These are phyloP conservation scores for Pulicaria dysenterica DNA, from an alignment of 129 eudicot genomes.

Conservation along the genomic window DNA sequence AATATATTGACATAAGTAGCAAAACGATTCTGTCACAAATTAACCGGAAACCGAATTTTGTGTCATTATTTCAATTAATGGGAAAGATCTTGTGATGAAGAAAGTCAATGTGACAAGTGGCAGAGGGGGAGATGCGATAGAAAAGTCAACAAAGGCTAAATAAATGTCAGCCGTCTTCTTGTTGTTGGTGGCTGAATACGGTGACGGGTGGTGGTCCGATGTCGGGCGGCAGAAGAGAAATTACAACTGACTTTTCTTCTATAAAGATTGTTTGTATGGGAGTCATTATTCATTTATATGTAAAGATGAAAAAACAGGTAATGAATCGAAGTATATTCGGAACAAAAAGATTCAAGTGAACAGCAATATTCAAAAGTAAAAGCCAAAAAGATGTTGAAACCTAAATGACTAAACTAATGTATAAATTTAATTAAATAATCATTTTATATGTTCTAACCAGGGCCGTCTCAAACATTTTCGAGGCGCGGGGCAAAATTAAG, in stretches of 20 bases:
- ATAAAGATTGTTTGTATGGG: not conserved
- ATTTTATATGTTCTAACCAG: too few species aligned
- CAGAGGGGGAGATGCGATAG: not conserved
- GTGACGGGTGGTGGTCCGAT: constrained; percentile 31
- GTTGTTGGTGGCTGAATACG: constrained; percentile 33
- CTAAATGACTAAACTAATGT: too few species aligned
- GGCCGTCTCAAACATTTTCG: too few species aligned
- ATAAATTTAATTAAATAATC: too few species aligned
- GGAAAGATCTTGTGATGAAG: constrained; percentile 17
- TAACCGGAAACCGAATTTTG: constrained; percentile 22
- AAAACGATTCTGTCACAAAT: constrained; percentile 5
- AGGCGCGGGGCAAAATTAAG: too few species aligned
- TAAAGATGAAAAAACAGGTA: too few species aligned
- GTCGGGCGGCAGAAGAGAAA: constrained; percentile 28
- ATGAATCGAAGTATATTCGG: too few species aligned
- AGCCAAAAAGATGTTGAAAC: too few species aligned
- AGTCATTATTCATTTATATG: too few species aligned
- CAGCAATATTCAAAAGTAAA: too few species aligned
- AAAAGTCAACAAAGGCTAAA: constrained; percentile 13
- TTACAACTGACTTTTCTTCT: constrained; percentile 36
- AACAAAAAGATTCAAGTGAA: too few species aligned
- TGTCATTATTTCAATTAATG: constrained; percentile 27
- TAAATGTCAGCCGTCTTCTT: constrained; percentile 11
- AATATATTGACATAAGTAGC: constrained; percentile 15
- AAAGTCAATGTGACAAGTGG: constrained; percentile 37